Percentiles rank a stretch among this genome's conserved stretches.
Conservation (phyloP, 2,329 filamentous ascomycete species). For the Exophiala sp. region DNA sequence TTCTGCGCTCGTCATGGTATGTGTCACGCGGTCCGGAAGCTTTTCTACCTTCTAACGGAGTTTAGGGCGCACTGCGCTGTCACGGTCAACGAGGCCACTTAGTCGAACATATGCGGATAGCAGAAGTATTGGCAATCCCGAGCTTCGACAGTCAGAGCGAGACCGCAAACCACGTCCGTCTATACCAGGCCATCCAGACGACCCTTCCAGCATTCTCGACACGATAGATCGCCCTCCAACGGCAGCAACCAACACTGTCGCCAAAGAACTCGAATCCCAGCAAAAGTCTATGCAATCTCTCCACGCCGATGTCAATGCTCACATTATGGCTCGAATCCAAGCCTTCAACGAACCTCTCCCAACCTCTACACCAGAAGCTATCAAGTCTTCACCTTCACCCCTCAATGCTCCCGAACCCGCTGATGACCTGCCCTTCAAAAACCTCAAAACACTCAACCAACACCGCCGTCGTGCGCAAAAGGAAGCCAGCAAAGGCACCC, state of each 20-base stretch:
- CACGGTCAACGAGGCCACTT: constrained; percentile 16
- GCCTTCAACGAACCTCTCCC: constrained; percentile 2
- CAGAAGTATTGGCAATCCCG: constrained; percentile 19
- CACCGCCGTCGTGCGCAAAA: constrained; percentile 6
- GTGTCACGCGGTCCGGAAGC: background rate
- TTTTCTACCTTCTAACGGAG: constrained; percentile 4
- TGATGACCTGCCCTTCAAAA: constrained; percentile 9
- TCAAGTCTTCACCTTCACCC: background rate
- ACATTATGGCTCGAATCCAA: constrained; percentile 13
- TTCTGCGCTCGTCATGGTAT: constrained; percentile 28
- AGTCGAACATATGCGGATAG: constrained; percentile 19
- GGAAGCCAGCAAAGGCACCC: constrained; percentile 9
- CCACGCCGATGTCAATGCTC: constrained; percentile 21
- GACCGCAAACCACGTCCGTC: constrained; percentile 13
- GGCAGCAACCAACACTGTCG: constrained; percentile 6
- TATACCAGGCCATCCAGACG: constrained; percentile 25
- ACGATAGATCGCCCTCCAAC: constrained; percentile 16
- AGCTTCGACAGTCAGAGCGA: constrained; percentile 19
- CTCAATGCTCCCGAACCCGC: background rate
- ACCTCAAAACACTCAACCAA: constrained; percentile 14
- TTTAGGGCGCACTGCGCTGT: constrained; percentile 25
- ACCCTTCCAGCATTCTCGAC: constrained; percentile 26
- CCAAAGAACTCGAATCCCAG: constrained; percentile 12
- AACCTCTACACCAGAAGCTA: background rate
- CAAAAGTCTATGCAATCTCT: constrained; percentile 16